These are phyloP conservation scores for Aspergillus nanangensis DNA, from an alignment of 495 filamentous ascomycete species.

Conservation along the genomic window DNA sequence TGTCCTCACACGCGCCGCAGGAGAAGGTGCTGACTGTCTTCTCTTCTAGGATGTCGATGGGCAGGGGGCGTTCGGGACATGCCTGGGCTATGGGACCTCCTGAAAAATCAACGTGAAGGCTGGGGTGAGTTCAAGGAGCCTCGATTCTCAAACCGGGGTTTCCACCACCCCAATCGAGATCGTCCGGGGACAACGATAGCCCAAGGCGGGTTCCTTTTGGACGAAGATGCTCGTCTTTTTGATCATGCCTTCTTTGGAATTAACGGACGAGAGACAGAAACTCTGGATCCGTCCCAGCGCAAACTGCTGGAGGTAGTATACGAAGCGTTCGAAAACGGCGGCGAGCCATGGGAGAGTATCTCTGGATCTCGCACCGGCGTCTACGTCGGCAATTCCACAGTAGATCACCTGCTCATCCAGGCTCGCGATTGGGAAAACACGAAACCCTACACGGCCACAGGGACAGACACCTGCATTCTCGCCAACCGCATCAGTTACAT, in stretches of 20 bases:
- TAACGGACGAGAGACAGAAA: slow-evolving; percentile 21
- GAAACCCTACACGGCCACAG: neutral
- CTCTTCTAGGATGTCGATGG: neutral
- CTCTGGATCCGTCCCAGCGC: slow-evolving; percentile 34
- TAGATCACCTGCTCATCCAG: neutral
- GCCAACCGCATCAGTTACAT: neutral
- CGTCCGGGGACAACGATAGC: slow-evolving; percentile 31
- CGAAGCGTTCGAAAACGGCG: slow-evolving; percentile 34
- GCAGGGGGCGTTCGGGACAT: slow-evolving; percentile 9
- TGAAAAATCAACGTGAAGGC: slow-evolving; percentile 19
- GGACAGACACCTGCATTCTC: neutral
- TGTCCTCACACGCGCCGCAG: neutral
- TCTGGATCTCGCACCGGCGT: neutral
- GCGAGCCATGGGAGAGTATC: slow-evolving; percentile 2
- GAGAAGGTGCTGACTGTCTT: neutral
- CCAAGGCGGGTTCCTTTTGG: slow-evolving; percentile 32
- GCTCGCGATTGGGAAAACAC: neutral
- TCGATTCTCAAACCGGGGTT: neutral
- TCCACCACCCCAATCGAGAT: slow-evolving; percentile 17
- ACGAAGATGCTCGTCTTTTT: slow-evolving; percentile 39
- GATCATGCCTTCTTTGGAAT: slow-evolving; percentile 43
- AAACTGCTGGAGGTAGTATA: slow-evolving; percentile 27
- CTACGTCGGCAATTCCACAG: neutral
- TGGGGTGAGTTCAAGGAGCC: neutral
- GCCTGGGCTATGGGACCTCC: slow-evolving; percentile 18